A percentile compares a stretch with the other conserved stretches of the same genome.
Conservation (phyloP, 2,329 filamentous ascomycete genomes). For the Fusarium sp. region DNA sequence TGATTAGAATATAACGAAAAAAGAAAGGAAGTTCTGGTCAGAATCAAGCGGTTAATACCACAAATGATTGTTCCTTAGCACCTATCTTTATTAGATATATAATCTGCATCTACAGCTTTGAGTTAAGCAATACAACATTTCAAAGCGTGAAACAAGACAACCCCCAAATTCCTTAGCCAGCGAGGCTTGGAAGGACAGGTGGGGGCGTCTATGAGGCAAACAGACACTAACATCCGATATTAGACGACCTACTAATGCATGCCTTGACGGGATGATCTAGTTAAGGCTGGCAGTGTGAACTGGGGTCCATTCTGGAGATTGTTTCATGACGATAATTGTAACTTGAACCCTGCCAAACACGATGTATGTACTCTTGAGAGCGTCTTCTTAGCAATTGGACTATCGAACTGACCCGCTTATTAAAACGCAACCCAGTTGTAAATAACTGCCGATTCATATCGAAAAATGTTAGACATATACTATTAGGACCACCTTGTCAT, state of each 20-base stretch:
- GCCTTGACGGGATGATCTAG: not conserved
- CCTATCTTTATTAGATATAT: not conserved
- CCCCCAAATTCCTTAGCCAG: not conserved
- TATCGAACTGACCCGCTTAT: not conserved
- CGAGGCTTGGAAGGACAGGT: not conserved
- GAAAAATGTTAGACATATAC: no score
- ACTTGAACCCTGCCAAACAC: not conserved
- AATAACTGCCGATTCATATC: not conserved
- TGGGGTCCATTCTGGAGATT: not conserved
- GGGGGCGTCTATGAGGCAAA: not conserved
- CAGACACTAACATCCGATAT: not conserved
- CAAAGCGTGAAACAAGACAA: not conserved
- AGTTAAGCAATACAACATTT: not conserved
- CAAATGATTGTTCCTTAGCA: not conserved
- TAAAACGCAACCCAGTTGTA: not conserved
- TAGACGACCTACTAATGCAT: not conserved
- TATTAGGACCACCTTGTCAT: no score
- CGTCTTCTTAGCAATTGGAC: not conserved
- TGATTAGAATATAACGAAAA: not conserved
- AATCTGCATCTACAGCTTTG: not conserved
- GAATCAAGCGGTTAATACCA: no score
- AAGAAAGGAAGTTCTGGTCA: not conserved
- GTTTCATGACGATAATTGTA: not conserved
- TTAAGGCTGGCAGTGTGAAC: not conserved
- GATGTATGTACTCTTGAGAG: not conserved